These are phyloP conservation scores for Gossypium anomalum DNA, from an alignment of 345 rosid species.

Conservation along the genomic window DNA sequence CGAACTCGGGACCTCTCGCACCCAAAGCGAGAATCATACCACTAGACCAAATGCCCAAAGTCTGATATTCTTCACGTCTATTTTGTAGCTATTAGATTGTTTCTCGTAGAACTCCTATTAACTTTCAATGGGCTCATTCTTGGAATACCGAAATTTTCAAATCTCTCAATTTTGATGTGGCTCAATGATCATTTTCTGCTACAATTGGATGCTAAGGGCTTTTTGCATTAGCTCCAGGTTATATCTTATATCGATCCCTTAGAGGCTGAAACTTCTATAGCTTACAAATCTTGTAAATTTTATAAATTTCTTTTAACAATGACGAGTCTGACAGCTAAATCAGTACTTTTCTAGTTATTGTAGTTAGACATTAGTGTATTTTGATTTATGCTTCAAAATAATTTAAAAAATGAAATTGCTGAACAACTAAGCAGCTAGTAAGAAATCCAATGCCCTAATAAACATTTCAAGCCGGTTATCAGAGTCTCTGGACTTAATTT, in stretches of 20 bases:
- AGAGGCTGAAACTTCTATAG: too few relatives aligned
- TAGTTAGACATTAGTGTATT: background rate
- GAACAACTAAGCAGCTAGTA: background rate
- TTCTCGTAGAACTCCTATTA: background rate
- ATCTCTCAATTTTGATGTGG: background rate
- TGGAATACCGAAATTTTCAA: background rate
- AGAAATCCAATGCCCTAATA: background rate
- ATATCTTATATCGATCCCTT: too few relatives aligned
- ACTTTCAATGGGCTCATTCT: background rate
- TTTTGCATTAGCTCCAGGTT: background rate
- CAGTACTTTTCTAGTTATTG: background rate
- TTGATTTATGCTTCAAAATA: background rate
- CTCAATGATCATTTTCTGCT: background rate
- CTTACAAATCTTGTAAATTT: background rate
- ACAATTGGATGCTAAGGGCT: constrained; percentile 2
- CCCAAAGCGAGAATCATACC: constrained; percentile 92
- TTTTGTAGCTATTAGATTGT: background rate
- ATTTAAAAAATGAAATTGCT: background rate
- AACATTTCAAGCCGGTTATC: background rate
- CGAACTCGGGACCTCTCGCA: constrained; percentile 79
- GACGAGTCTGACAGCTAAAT: background rate
- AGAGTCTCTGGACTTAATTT: background rate
- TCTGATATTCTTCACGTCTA: background rate
- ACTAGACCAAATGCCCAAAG: constrained; percentile 16
- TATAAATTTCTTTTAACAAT: background rate